phyloP scores from a whole-genome alignment of 345 rosid genomes.

The Eucalyptus marginata region DNA sequence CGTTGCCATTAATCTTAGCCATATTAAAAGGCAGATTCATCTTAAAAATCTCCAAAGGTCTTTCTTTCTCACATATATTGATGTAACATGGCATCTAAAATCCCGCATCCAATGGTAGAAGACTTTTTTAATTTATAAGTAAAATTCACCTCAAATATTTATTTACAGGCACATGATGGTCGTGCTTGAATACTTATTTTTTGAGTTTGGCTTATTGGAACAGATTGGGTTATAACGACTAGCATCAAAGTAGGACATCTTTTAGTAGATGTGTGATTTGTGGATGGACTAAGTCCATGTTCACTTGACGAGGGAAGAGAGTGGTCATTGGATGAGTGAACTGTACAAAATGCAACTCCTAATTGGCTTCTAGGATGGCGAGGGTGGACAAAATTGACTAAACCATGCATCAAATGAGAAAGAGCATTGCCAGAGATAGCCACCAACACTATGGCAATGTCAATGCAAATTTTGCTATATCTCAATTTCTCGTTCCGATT shows the following conservation, averaged over 20 bases:
- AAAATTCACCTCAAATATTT: neutral
- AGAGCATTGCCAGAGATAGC: neutral
- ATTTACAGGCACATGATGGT: fast-evolving
- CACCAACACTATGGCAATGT: neutral
- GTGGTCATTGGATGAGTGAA: neutral
- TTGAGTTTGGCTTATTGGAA: neutral
- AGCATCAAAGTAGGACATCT: neutral
- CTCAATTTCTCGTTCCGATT: neutral
- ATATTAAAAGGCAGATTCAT: neutral
- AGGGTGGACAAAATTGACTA: neutral
- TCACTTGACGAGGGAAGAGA: fast-evolving
- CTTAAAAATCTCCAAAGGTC: neutral
- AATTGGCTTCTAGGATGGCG: neutral
- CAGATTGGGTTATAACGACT: neutral
- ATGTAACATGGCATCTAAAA: neutral
- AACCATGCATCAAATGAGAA: neutral
- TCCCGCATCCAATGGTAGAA: neutral
- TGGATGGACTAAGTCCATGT: neutral
- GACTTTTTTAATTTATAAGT: too few species aligned
- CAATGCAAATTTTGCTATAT: neutral
- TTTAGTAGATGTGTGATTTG: neutral
- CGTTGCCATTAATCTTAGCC: neutral
- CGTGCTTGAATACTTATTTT: neutral
- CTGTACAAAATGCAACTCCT: neutral
- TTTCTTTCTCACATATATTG: neutral